Percentiles rank a stretch among this genome's conserved stretches.
These are phyloP conservation scores for Penicillium odoratum DNA, from an alignment of 495 filamentous ascomycete genomes.

Conservation along the genomic window DNA sequence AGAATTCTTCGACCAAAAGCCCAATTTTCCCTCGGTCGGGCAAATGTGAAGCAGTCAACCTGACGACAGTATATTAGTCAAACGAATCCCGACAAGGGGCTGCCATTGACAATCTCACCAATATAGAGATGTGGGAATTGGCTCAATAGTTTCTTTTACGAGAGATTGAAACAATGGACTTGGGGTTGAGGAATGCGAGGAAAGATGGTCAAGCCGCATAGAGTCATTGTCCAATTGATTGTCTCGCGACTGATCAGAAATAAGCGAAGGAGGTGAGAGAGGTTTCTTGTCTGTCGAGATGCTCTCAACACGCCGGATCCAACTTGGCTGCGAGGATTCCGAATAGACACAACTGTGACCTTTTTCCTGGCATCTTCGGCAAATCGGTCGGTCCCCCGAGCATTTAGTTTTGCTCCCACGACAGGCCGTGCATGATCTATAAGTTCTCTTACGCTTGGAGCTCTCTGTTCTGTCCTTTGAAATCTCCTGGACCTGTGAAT, in stretches of 20 bases:
- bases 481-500: conserved; percentile 1
- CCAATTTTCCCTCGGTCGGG: conserved; percentile 23
- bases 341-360: conserved; percentile 30
- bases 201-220: not conserved
- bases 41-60: conserved; percentile 23
- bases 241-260: conserved; percentile 3
- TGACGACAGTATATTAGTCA: conserved; percentile 2
- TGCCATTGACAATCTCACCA: conserved; percentile 4
- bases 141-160: conserved; percentile 1
- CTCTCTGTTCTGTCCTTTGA: conserved; percentile 2
- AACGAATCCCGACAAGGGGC: not conserved
- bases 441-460: conserved; percentile 30
- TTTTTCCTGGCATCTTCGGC: conserved; percentile 29
- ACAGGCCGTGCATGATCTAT: conserved; percentile 35
- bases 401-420: conserved; percentile 36
- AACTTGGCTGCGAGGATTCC: conserved; percentile 30
- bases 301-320: conserved; percentile 23
- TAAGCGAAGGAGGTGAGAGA: not conserved
- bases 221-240: not conserved
- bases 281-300: not conserved
- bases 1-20: conserved; percentile 35
- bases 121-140: not conserved
- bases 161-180: conserved; percentile 1
- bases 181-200: conserved; percentile 6
- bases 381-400: conserved; percentile 35